A percentile compares a stretch with the other conserved stretches of the same genome.
These are phyloP conservation scores for Cryptococcus deneoformans DNA, from an alignment of 1,284 basidiomycete genomes.

Conservation along the genomic window DNA sequence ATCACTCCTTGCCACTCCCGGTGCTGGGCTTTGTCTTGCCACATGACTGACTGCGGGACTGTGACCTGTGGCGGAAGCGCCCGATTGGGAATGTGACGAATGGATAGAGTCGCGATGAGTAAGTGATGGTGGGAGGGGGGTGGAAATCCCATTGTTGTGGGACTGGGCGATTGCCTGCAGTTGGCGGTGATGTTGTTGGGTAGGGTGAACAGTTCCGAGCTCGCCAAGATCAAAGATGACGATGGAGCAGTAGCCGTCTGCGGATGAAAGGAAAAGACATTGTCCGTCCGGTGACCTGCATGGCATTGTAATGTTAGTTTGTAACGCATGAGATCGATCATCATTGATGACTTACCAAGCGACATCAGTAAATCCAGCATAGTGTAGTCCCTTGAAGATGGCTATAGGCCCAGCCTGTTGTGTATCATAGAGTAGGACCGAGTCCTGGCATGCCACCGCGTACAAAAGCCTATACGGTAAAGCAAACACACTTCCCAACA, in stretches of 20 bases:
- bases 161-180: constrained; percentile 81
- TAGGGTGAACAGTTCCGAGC: constrained; percentile 78
- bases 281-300: constrained; percentile 93
- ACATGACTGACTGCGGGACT: constrained; percentile 49
- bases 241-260: constrained; percentile 96
- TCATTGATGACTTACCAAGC: constrained; percentile 66
- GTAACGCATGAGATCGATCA: not conserved
- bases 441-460: constrained; percentile 96
- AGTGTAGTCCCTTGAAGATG: constrained; percentile 91
- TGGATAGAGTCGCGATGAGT: constrained; percentile 27
- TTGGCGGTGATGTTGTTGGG: constrained; percentile 82
- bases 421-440: constrained; percentile 93
- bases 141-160: constrained; percentile 54
- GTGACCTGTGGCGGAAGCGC: constrained; percentile 19
- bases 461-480: constrained; percentile 93
- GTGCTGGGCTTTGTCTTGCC: constrained; percentile 30
- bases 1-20: constrained; percentile 26
- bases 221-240: constrained; percentile 77
- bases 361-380: constrained; percentile 96
- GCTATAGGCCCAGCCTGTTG: constrained; percentile 93
- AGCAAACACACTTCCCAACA: constrained; percentile 62
- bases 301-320: not conserved
- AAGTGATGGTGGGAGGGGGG: constrained; percentile 40
- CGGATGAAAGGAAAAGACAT: constrained; percentile 82
- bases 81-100: not conserved